These are phyloP conservation scores for Chamaecyparis obtusa DNA, from an alignment of 75 land plant species.

Conservation along the genomic window DNA sequence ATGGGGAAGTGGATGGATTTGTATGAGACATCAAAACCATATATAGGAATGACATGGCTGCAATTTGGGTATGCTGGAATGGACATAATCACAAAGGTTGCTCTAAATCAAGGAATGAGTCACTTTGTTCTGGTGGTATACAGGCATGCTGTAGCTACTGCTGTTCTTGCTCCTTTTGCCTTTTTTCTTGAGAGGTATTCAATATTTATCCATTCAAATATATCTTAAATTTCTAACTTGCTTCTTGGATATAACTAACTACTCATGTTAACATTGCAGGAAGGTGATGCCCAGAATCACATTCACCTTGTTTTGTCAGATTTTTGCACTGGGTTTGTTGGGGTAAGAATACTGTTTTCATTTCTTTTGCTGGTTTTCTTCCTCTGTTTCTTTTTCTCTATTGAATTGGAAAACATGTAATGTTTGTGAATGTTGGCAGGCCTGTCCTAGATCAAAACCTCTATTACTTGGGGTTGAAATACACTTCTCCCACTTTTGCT, in stretches of 20 bases:
- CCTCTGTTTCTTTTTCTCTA: background rate
- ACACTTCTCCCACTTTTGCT: constrained; percentile 26
- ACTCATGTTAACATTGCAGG: background rate
- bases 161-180: constrained; percentile 1
- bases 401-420: background rate
- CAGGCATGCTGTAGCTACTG: constrained; percentile 1
- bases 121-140: background rate
- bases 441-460: constrained; percentile 25
- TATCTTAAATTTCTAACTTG: background rate
- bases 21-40: background rate
- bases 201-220: background rate
- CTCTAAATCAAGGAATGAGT: background rate
- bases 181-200: background rate
- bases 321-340: background rate
- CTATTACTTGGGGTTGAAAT: constrained; percentile 27
- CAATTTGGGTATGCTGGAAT: background rate
- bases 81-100: background rate
- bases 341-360: too few relatives aligned
- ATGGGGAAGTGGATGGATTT: too few relatives aligned
- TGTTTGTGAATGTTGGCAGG: constrained; percentile 14
- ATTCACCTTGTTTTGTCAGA: background rate
- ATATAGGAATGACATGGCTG: background rate
- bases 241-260: background rate
- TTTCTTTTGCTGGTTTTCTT: too few relatives aligned
- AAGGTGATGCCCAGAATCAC: background rate